Evolutionary conservation across 257 asterid genomes (phyloP), one percentile per base, ranked within the genome.

Genomic region (Primulina huaijiensis): DNA sequence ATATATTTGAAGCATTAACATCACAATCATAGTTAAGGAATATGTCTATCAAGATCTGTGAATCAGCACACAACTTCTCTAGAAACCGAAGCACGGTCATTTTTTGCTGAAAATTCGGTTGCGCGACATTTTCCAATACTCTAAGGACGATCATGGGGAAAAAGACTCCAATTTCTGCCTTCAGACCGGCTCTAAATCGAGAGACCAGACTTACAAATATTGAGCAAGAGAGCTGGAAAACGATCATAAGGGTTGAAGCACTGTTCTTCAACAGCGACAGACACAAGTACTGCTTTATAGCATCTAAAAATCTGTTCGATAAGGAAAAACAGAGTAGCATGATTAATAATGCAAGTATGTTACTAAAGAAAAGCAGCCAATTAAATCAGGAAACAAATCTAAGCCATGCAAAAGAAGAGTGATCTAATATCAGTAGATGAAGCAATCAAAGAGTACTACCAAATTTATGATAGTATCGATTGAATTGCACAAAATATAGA

Each of bases 221-320:
- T 64, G 98, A 92, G 90, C 98, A 90, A n/a, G 98, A 92, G 75
- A 92, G 98, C 90, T 92, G 98, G 89, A 90, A 92, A 75, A 92
- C 88, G 79, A 87, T 88, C 96, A 90, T 84, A 64, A 88, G 96
- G 60, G 95, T 86, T 16, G 97, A 92, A 60, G 96, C 96, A 80
- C 97, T 92, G 87, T 92, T 92, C 90, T 92, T 92, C 90, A 92
- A 78, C 72, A 92, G 82, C 43, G 98, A 92, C 77, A 92, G 82
- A 76, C 98, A 92, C 86, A 92, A 81, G 78, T 92, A 92, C 84
- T 90, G 98, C 87, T 92, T 92, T 76, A 92, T 92, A 67, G 99
- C 99, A 78, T 94, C 99, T 65, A 91, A 82, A 75, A 94, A 94
- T 78, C 99, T 94, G 97, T 78, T 77, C 69, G 71, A 57, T 75